phyloP scores from a whole-genome alignment of 768 basidiomycete species.

The Pisolithus microcarpus region DNA sequence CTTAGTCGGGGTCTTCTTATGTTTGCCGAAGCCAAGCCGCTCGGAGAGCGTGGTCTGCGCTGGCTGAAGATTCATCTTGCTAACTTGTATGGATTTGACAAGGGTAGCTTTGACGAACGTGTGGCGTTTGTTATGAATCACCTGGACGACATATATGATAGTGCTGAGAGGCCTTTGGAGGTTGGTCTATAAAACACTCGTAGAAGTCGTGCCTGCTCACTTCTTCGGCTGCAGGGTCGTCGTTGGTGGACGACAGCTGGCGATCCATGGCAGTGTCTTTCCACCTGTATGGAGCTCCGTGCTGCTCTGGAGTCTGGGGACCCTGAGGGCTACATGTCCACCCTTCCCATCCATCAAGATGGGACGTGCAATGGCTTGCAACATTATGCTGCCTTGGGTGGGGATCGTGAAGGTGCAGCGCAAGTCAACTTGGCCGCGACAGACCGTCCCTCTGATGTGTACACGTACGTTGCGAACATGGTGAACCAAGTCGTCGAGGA shows the following conservation, averaged over 20 bases:
- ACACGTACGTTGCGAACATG: constrained; percentile 83
- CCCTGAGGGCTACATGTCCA: constrained; percentile 49
- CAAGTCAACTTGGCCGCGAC: constrained; percentile 88
- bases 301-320: constrained; percentile 68
- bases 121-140: constrained; percentile 67
- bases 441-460: constrained; percentile 90
- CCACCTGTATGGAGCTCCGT: constrained; percentile 84
- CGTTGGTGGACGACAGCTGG: constrained; percentile 90
- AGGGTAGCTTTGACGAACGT: constrained; percentile 91
- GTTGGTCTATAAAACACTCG: constrained; percentile 32
- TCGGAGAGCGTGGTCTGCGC: constrained; percentile 77
- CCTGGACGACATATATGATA: constrained; percentile 73
- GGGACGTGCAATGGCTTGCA: constrained; percentile 98
- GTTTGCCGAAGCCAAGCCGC: constrained; percentile 72
- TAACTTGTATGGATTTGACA: constrained; percentile 90
- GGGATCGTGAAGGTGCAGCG: constrained; percentile 77
- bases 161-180: constrained; percentile 70
- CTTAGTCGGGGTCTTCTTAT: constrained; percentile 78
- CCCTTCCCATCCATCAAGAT: constrained; percentile 93
- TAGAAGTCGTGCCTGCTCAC: background rate
- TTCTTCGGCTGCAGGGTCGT: constrained; percentile 40
- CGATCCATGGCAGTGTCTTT: constrained; percentile 97
- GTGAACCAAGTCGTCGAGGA: constrained; percentile 61
- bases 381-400: constrained; percentile 97
- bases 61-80: constrained; percentile 97